Evolutionary conservation across 2,329 filamentous ascomycete species (phyloP), one percentile per base, ranked within the genome.

Genomic region (Hortaea werneckii): DNA sequence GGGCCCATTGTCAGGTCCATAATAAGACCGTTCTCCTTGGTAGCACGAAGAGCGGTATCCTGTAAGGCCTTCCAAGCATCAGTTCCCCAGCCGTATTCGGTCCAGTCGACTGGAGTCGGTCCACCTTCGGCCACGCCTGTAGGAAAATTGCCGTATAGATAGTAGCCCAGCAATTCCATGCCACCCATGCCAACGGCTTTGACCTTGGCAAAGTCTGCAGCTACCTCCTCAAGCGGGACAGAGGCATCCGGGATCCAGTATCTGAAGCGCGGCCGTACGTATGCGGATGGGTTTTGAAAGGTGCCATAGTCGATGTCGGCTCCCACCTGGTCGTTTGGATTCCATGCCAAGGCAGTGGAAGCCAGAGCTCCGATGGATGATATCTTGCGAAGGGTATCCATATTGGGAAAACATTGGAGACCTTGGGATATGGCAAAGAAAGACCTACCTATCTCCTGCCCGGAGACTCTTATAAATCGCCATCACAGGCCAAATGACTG

Each of bases 1-100:
- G 72, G 66, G 0, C 72, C 72, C 1, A 74, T 41, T 0, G 66
- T 58, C 51, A 72, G 70, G 50, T 76, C 72, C 54, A 75, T 63
- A 4, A 66, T 45, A 6, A 74, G 40, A 0, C 58, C 65, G 12
- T 61, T 46, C 0, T 69, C 64, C n/a, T 63, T 57, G 9, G 57
- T 51, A 1, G 67, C 65, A 44, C 64, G 43, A 8, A 66, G 8
- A 34, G 28, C n/a, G 26, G 43, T 29, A 8, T 20, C 28, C 8
- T 26, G 13, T 11, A 44, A 10, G 11, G 26, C 40, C 10, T 10
- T 7, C 43, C 43, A 44, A n/a, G 43, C 43, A 28, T 44, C 35
- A 6, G 43, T 44, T n/a, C 43, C 43, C 43, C 43, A 44, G 28
- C 43, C 43, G 37, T 44, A 40, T 12, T 8, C 30, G 9, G 43